phyloP scores from a whole-genome alignment of 495 filamentous ascomycete genomes.

The Neurospora intermedia region DNA sequence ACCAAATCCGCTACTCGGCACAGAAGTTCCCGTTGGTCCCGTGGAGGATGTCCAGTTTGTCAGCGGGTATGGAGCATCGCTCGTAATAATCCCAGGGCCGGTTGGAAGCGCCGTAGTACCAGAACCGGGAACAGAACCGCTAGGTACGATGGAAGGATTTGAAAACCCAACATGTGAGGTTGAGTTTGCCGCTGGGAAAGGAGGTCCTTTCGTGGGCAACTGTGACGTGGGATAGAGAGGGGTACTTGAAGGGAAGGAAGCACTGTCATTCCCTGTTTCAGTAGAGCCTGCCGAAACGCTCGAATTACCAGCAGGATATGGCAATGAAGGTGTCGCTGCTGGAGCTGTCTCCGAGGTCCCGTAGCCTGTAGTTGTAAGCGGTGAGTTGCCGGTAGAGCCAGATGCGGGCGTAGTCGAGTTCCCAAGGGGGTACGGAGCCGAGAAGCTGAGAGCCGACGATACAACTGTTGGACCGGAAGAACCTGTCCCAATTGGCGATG shows the following conservation, averaged over 20 bases:
- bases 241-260: background rate
- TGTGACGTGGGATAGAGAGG: background rate
- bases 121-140: background rate
- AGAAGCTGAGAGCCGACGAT: background rate
- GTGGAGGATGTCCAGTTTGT: background rate
- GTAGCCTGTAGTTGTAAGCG: background rate
- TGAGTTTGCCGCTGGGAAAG: conserved; percentile 6
- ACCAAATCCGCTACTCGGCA: background rate
- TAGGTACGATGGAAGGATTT: background rate
- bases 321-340: background rate
- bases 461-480: background rate
- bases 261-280: background rate
- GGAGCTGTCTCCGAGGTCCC: background rate
- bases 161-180: background rate
- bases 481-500: background rate
- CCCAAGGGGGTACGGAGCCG: background rate
- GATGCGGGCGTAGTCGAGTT: conserved; percentile 2
- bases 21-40: conserved; percentile 3
- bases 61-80: background rate
- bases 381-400: conserved; percentile 1
- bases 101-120: background rate
- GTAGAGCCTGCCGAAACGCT: background rate
- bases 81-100: background rate
- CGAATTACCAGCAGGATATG: background rate
- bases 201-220: background rate